phyloP scores from a whole-genome alignment of 768 basidiomycete species.

The Cyathus striatus region DNA sequence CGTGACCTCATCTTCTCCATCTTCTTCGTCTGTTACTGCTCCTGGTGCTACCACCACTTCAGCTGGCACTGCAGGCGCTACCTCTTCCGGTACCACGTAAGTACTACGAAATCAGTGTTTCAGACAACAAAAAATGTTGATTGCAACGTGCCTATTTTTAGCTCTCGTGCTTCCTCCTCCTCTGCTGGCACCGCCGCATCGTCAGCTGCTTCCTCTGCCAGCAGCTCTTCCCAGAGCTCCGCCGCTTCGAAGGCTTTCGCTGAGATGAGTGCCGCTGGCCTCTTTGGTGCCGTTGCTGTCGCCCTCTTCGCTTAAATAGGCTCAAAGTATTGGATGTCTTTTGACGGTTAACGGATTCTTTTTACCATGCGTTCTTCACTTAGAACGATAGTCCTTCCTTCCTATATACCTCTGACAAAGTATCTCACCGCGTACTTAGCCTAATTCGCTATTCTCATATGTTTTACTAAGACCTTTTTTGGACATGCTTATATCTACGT shows the following conservation, averaged over 20 bases:
- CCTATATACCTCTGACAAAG: neutral
- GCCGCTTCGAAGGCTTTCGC: conserved; percentile 24
- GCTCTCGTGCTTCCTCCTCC: too few species aligned
- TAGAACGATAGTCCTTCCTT: conserved; percentile 5
- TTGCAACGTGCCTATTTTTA: too few species aligned
- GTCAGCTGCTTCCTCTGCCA: neutral
- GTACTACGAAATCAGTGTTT: too few species aligned
- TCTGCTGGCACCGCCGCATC: too few species aligned
- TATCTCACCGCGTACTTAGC: neutral
- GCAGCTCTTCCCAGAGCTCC: conserved; percentile 9
- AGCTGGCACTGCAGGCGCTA: conserved; percentile 3
- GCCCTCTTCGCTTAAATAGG: conserved; percentile 36
- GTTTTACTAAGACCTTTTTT: neutral
- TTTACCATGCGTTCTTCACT: conserved; percentile 8
- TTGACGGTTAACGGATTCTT: conserved; percentile 6
- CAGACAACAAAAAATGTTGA: too few species aligned
- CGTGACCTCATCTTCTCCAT: conserved; percentile 8
- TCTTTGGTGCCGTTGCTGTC: conserved; percentile 36
- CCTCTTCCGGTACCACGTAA: conserved; percentile 4
- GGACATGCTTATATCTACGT: neutral
- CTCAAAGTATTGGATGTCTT: neutral
- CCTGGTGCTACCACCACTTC: conserved; percentile 7
- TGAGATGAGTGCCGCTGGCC: conserved; percentile 34
- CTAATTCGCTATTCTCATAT: neutral
- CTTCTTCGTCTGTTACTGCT: conserved; percentile 9